Evolutionary conservation across 345 rosid species (phyloP).

Genomic region (Moringa oleifera): DNA sequence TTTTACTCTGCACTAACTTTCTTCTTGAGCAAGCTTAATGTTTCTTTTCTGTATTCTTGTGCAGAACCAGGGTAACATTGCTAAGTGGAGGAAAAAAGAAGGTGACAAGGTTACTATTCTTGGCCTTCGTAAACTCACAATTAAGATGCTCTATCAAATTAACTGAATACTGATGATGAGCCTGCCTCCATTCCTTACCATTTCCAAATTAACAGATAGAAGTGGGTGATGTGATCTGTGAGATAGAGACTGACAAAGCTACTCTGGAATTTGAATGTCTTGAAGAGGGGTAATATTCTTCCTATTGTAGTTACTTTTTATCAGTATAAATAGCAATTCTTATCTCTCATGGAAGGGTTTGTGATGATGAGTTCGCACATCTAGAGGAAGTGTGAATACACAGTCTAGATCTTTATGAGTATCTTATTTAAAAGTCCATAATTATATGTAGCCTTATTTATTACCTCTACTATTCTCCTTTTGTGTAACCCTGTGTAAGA

Average conservation of each 20-base stretch:
- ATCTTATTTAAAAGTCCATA: not conserved
- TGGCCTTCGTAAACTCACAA: conserved; percentile 3
- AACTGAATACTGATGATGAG: not conserved
- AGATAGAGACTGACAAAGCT: conserved; percentile 98
- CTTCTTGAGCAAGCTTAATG: conserved; percentile 12
- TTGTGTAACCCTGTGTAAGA: not conserved
- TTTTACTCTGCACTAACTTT: conserved; percentile 14
- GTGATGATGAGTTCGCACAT: not conserved
- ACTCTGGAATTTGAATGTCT: conserved; percentile 94
- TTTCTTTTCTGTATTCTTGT: conserved; percentile 23
- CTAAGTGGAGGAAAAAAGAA: conserved; percentile 87
- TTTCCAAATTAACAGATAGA: conserved; percentile 63
- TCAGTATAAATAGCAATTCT: not conserved
- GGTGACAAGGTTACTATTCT: conserved; percentile 80
- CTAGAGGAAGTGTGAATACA: not conserved
- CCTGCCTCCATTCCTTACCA: conserved; percentile 5
- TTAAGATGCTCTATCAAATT: conserved; percentile 1
- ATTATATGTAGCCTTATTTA: not conserved
- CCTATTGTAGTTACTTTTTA: not conserved
- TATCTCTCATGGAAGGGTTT: not conserved
- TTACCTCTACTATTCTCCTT: not conserved
- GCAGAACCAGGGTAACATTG: conserved; percentile 88
- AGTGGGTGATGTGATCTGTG: conserved; percentile 93
- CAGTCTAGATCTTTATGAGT: not conserved
- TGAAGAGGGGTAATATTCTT: conserved; percentile 78